Conservation (phyloP, 1,284 basidiomycete genomes). For the Apiotrichum montevideense region DNA sequence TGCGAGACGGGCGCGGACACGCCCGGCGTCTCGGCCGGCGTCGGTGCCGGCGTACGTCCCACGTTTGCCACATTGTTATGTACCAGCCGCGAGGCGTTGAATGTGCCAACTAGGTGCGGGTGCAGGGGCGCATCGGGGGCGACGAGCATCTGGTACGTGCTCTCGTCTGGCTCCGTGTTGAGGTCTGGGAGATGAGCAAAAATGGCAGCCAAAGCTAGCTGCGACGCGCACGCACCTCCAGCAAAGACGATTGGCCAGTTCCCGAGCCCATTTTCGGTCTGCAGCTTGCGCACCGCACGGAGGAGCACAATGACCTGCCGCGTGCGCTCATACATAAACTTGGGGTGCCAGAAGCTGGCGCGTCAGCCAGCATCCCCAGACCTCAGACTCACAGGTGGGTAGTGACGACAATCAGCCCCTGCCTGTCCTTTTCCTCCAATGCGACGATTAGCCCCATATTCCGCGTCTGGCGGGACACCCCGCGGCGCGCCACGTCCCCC, state of each 20-base stretch:
- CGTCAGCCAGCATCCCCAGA: not conserved
- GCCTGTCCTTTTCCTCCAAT: constrained; percentile 49
- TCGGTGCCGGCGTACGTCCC: constrained; percentile 26
- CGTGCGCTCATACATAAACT: constrained; percentile 81
- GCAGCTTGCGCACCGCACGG: constrained; percentile 60
- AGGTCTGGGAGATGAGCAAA: constrained; percentile 58
- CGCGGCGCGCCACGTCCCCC: constrained; percentile 34
- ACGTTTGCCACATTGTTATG: constrained; percentile 67
- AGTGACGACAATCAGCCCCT: constrained; percentile 61
- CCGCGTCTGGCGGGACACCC: constrained; percentile 65
- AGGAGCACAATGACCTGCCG: constrained; percentile 58
- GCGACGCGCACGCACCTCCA: constrained; percentile 56
- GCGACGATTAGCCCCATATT: constrained; percentile 75
- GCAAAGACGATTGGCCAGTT: constrained; percentile 74
- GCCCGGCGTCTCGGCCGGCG: not conserved
- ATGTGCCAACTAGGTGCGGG: constrained; percentile 52
- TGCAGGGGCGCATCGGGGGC: constrained; percentile 56
- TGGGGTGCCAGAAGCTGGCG: constrained; percentile 80
- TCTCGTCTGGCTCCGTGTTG: constrained; percentile 81
- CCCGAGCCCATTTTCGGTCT: constrained; percentile 49
- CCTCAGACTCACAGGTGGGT: constrained; percentile 48
- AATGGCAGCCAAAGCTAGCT: not conserved
- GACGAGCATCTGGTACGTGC: constrained; percentile 71
- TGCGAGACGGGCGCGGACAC: not conserved
- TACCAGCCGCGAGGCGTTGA: constrained; percentile 68